A percentile compares a stretch with the other conserved stretches of the same genome.
Evolutionary conservation across 2,329 filamentous ascomycete genomes (phyloP).

Genomic region (Passalora sequoiae): DNA sequence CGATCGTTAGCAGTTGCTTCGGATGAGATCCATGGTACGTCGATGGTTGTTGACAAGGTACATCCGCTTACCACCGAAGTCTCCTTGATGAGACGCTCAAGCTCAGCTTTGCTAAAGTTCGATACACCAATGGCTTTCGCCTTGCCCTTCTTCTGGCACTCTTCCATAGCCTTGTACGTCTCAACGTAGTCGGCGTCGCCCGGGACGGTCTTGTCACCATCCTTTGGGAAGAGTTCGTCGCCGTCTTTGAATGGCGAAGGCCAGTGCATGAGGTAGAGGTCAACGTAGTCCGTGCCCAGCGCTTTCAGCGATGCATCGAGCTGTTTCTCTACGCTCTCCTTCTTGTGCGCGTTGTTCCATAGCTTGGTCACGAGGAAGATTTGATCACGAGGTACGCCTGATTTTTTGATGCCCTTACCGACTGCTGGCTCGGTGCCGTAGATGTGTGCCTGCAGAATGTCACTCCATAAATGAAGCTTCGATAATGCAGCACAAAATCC

Average conservation of each 20-base stretch:
- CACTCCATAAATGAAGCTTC: too few species aligned
- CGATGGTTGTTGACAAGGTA: too few species aligned
- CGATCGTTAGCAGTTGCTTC: constrained; percentile 2
- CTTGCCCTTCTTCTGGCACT: constrained; percentile 33
- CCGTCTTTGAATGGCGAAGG: constrained; percentile 51
- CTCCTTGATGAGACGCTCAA: constrained; percentile 45
- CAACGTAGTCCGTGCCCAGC: constrained; percentile 61
- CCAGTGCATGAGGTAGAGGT: constrained; percentile 67
- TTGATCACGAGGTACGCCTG: constrained; percentile 58
- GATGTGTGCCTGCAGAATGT: constrained; percentile 24
- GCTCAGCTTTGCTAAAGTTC: constrained; percentile 48
- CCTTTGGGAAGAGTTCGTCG: constrained; percentile 45
- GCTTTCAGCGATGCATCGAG: constrained; percentile 56
- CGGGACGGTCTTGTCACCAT: constrained; percentile 37
- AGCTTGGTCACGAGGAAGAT: constrained; percentile 64
- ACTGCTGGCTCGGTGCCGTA: constrained; percentile 60
- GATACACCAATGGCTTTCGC: constrained; percentile 50
- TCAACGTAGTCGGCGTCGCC: constrained; percentile 48
- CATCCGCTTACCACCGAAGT: constrained; percentile 36
- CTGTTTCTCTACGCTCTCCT: constrained; percentile 58
- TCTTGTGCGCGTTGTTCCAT: constrained; percentile 60
- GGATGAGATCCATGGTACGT: neutral
- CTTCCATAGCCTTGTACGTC: constrained; percentile 46
- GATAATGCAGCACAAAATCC: too few species aligned
- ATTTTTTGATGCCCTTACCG: constrained; percentile 59